Evolutionary conservation across 495 filamentous ascomycete species (phyloP).

Genomic region (Chlorociboria aeruginascens): DNA sequence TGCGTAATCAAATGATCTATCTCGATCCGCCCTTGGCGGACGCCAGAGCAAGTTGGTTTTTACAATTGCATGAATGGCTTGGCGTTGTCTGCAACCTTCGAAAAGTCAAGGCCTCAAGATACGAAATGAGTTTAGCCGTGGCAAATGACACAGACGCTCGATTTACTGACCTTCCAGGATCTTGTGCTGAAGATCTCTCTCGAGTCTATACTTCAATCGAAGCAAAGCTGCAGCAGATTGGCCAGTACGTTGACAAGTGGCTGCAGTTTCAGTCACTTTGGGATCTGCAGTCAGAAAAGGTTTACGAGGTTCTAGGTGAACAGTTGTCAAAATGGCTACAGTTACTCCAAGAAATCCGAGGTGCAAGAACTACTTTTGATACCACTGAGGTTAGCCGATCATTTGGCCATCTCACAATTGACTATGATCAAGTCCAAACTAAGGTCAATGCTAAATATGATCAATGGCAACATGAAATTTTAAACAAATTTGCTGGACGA

Average conservation of each 20-base stretch:
- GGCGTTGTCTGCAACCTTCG: conserved; percentile 83
- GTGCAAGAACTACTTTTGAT: conserved; percentile 87
- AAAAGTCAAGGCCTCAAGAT: conserved; percentile 87
- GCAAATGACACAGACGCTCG: conserved; percentile 53
- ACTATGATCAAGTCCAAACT: conserved; percentile 96
- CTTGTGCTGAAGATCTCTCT: conserved; percentile 63
- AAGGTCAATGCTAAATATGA: conserved; percentile 98
- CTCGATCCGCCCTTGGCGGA: conserved; percentile 87
- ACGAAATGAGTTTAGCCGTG: conserved; percentile 70
- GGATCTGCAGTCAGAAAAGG: conserved; percentile 92
- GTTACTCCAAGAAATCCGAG: conserved; percentile 86
- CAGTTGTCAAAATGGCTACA: conserved; percentile 88
- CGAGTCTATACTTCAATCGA: conserved; percentile 74
- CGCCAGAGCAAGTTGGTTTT: conserved; percentile 87
- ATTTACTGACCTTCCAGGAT: conserved; percentile 77
- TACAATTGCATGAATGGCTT: conserved; percentile 85
- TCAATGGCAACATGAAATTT: conserved; percentile 97
- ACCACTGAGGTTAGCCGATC: conserved; percentile 82
- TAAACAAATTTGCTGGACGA: conserved; percentile 78
- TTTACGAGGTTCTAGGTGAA: conserved; percentile 84
- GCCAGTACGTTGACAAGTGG: conserved; percentile 89
- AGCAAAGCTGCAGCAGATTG: conserved; percentile 60
- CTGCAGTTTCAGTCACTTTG: conserved; percentile 96
- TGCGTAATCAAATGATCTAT: conserved; percentile 93
- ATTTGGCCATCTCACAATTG: conserved; percentile 87